Percentiles rank a stretch among this genome's conserved stretches.
phyloP scores from a whole-genome alignment of 2,329 filamentous ascomycete species.

The Fusarium subglutinans region DNA sequence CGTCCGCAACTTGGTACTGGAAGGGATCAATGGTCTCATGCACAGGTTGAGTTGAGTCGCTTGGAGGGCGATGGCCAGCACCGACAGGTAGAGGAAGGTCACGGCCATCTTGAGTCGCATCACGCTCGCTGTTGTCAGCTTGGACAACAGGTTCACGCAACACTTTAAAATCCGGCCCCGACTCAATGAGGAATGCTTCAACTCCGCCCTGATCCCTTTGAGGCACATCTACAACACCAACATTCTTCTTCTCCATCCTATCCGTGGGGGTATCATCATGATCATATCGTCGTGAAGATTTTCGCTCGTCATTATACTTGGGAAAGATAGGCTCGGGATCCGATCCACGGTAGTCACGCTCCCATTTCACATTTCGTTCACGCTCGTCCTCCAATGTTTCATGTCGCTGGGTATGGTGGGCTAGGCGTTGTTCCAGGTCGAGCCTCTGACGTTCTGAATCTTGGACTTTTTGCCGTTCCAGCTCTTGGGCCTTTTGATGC shows the following conservation, averaged over 20 bases:
- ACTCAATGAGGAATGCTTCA: slow-evolving; percentile 43
- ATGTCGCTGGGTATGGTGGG: slow-evolving; percentile 28
- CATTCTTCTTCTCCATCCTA: slow-evolving; percentile 36
- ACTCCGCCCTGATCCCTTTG: slow-evolving; percentile 39
- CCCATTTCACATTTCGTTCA: slow-evolving; percentile 30
- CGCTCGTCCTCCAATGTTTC: slow-evolving; percentile 22
- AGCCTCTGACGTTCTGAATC: slow-evolving; percentile 1
- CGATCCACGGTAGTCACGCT: slow-evolving; percentile 42
- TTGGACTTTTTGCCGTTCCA: slow-evolving; percentile 10
- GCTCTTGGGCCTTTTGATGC: slow-evolving; percentile 23
- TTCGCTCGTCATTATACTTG: slow-evolving; percentile 45
- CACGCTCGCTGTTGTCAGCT: slow-evolving; percentile 37
- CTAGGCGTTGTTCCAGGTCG: slow-evolving; percentile 12
- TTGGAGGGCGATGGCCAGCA: slow-evolving; percentile 41
- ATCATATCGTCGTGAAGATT: slow-evolving; percentile 47
- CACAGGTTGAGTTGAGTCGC: slow-evolving; percentile 37
- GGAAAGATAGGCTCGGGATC: slow-evolving; percentile 44
- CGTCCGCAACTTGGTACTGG: slow-evolving; percentile 64
- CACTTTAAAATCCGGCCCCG: slow-evolving; percentile 44
- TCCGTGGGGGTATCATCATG: slow-evolving; percentile 43
- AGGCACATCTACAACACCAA: slow-evolving; percentile 40
- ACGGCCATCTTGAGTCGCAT: slow-evolving; percentile 42
- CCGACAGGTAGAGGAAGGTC: slow-evolving; percentile 41
- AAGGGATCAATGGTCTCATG: slow-evolving; percentile 63
- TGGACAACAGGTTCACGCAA: slow-evolving; percentile 33